Percentiles rank a stretch among this genome's conserved stretches.
Evolutionary conservation across 177 flowering plant species (phyloP).

Genomic region (Viscum album): DNA sequence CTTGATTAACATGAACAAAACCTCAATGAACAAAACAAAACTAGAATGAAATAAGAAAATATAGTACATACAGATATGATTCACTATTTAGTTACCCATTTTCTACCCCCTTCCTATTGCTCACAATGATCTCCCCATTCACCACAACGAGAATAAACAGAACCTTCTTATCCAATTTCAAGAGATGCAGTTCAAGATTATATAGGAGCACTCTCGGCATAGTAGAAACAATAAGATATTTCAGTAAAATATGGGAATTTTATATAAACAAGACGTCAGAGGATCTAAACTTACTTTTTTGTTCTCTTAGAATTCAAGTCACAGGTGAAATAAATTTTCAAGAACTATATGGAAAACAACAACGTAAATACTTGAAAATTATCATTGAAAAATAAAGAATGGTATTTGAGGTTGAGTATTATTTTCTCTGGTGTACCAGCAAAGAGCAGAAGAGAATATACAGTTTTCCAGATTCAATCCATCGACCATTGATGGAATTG

Average conservation of each 20-base stretch:
- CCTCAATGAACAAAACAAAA: too few relatives aligned
- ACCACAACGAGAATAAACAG: constrained; percentile 75
- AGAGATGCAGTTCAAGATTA: constrained; percentile 44
- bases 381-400: neutral
- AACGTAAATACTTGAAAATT: neutral
- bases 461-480: constrained; percentile 95
- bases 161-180: constrained; percentile 68
- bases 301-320: constrained; percentile 53
- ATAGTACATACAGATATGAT: too few relatives aligned
- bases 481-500: constrained; percentile 98
- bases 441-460: constrained; percentile 79
- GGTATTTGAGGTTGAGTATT: neutral
- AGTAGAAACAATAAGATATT: neutral
- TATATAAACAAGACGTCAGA: too few relatives aligned
- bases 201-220: constrained; percentile 58
- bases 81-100: too few relatives aligned
- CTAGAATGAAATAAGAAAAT: too few relatives aligned
- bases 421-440: constrained; percentile 16
- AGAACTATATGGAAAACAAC: neutral
- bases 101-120: constrained; percentile 70
- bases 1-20: too few relatives aligned
- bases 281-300: constrained; percentile 39
- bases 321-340: constrained; percentile 23
- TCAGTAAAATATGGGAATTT: too few relatives aligned
- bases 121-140: constrained; percentile 65